Percentiles rank a stretch among this genome's conserved stretches.
Evolutionary conservation across 768 basidiomycete species (phyloP).

Genomic region (Hericium coralloides): DNA sequence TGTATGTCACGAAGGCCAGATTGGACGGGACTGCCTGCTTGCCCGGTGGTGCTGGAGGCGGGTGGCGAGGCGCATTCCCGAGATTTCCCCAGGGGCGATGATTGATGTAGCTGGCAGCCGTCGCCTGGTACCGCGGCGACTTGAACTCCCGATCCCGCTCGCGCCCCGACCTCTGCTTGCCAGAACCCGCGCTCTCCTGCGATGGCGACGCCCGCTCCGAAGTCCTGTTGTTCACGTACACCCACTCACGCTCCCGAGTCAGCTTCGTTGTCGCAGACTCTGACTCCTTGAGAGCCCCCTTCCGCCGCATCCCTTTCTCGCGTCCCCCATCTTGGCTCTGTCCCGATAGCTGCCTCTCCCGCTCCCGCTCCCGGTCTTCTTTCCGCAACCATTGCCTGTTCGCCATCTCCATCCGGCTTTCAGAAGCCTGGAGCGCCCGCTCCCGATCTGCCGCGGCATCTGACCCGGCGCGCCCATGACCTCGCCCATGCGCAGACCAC

Average conservation of each 20-base stretch:
- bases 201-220: not conserved
- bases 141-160: conserved; percentile 7
- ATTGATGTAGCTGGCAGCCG: not conserved
- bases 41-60: conserved; percentile 21
- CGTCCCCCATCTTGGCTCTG: not conserved
- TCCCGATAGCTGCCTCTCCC: conserved; percentile 10
- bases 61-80: conserved; percentile 14
- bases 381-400: conserved; percentile 23
- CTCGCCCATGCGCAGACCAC: conserved; percentile 10
- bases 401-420: conserved; percentile 26
- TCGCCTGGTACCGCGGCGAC: conserved; percentile 8
- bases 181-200: not conserved
- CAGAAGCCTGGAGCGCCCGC: conserved; percentile 28
- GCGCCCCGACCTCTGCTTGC: conserved; percentile 1
- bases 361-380: conserved; percentile 23
- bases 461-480: conserved; percentile 38
- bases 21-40: conserved; percentile 27
- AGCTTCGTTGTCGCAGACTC: not conserved
- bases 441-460: conserved; percentile 46
- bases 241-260: not conserved
- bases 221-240: not conserved
- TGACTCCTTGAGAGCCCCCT: not conserved
- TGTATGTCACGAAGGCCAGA: conserved; percentile 41
- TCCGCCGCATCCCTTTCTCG: not conserved
- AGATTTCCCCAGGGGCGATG: conserved; percentile 11